Conservation (phyloP, 2,329 filamentous ascomycete genomes). For the Colletotrichum kahawae region DNA sequence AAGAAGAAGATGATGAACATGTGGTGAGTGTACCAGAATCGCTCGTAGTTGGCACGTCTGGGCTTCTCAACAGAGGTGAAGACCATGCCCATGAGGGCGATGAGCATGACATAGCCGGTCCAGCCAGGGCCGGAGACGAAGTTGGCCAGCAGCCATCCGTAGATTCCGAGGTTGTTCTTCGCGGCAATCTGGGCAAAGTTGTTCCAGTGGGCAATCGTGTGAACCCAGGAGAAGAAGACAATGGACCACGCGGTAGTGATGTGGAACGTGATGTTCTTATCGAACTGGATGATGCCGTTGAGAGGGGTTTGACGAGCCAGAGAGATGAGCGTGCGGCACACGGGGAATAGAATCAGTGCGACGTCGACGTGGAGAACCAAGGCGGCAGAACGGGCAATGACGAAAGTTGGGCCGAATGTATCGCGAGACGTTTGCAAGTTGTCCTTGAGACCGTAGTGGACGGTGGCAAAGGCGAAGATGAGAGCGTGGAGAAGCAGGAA, state of each 20-base stretch:
- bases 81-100: slow-evolving; percentile 79
- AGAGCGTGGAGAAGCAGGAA: slow-evolving; percentile 77
- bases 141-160: slow-evolving; percentile 79
- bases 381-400: slow-evolving; percentile 77
- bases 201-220: slow-evolving; percentile 87
- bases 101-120: slow-evolving; percentile 86
- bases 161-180: slow-evolving; percentile 78
- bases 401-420: slow-evolving; percentile 77
- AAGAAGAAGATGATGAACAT: slow-evolving; percentile 88
- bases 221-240: slow-evolving; percentile 86
- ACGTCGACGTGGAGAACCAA: slow-evolving; percentile 83
- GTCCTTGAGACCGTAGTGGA: slow-evolving; percentile 82
- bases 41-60: slow-evolving; percentile 81
- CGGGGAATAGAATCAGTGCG: slow-evolving; percentile 78
- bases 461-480: slow-evolving; percentile 80
- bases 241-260: slow-evolving; percentile 87
- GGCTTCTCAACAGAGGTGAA: slow-evolving; percentile 79
- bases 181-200: slow-evolving; percentile 80
- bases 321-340: slow-evolving; percentile 85
- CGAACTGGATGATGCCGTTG: slow-evolving; percentile 86
- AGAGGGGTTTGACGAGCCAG: slow-evolving; percentile 80
- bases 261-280: slow-evolving; percentile 90
- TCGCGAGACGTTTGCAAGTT: slow-evolving; percentile 69
- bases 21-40: slow-evolving; percentile 91
- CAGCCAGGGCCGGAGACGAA: slow-evolving; percentile 82